Conservation (phyloP, 75 land plant genomes). For the Adiantum capillusveneris region DNA sequence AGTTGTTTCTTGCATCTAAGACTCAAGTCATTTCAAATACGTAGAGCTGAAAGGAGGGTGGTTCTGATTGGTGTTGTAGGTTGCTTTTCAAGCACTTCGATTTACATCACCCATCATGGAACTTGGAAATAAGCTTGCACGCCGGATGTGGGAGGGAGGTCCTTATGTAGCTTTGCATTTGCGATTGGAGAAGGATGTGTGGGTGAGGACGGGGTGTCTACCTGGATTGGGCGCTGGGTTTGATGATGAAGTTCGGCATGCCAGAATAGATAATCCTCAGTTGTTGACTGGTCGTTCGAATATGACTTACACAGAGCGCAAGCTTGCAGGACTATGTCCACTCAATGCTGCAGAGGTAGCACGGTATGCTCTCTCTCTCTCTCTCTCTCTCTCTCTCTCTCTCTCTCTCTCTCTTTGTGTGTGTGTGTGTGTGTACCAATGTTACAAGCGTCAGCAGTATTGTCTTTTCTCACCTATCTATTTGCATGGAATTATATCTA, state of each 20-base stretch:
- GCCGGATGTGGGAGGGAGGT: constrained; percentile 60
- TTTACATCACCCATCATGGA: constrained; percentile 52
- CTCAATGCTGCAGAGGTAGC: constrained; percentile 60
- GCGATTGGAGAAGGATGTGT: constrained; percentile 63
- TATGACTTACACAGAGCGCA: constrained; percentile 48
- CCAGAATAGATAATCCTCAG: constrained; percentile 34
- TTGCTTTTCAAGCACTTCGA: constrained; percentile 78
- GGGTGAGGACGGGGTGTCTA: constrained; percentile 87
- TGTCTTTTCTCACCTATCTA: too few species aligned
- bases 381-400: background rate
- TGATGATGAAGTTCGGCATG: constrained; percentile 36
- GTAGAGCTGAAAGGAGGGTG: too few species aligned
- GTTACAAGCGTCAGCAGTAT: too few species aligned
- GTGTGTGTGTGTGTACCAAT: too few species aligned
- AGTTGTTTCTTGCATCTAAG: constrained; percentile 21
- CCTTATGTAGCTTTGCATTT: constrained; percentile 60
- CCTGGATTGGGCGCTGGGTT: constrained; percentile 52
- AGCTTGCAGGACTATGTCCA: constrained; percentile 76
- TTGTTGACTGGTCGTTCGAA: constrained; percentile 55
- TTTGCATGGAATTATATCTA: too few species aligned
- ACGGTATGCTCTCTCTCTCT: constrained; percentile 27
- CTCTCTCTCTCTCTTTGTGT: too few species aligned
- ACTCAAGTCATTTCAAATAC: too few species aligned
- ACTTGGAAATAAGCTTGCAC: constrained; percentile 47
- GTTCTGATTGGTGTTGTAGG: too few species aligned